phyloP scores from a whole-genome alignment of 257 asterid genomes.

The Nyctanthes arbortristis region DNA sequence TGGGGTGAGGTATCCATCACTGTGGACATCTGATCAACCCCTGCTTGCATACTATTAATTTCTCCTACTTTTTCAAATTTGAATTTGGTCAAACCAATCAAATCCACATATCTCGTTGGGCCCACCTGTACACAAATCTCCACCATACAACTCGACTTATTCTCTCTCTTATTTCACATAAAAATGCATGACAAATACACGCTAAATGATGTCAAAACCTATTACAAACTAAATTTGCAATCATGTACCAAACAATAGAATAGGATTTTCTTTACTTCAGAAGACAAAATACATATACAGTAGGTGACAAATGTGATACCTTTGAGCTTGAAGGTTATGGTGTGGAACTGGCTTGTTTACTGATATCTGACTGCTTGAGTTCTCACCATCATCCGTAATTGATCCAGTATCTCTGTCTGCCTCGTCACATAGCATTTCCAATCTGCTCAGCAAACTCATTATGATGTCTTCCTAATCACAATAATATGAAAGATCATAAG shows the following conservation, averaged over 20 bases:
- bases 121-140: too few relatives aligned
- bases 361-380: constrained; percentile 30
- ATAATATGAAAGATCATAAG: constrained; percentile 27
- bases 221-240: constrained; percentile 1
- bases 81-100: too few relatives aligned
- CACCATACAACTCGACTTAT: too few relatives aligned
- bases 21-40: constrained; percentile 10
- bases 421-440: constrained; percentile 81
- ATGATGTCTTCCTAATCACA: constrained; percentile 79
- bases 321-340: constrained; percentile 50
- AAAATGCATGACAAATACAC: too few relatives aligned
- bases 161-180: too few relatives aligned
- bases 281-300: not conserved
- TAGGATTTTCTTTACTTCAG: constrained; percentile 15
- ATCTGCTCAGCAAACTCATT: constrained; percentile 79
- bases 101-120: too few relatives aligned
- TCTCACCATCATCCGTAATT: constrained; percentile 35
- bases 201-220: constrained; percentile 13
- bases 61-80: too few relatives aligned
- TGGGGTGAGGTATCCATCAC: constrained; percentile 10
- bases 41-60: too few relatives aligned
- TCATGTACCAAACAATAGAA: constrained; percentile 13
- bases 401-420: constrained; percentile 61
- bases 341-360: constrained; percentile 46
- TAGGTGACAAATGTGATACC: constrained; percentile 41